Evolutionary conservation across 352 stramenopile species (phyloP), one percentile per base, ranked within the genome.

Genomic region (Phytophthora pinifolia): DNA sequence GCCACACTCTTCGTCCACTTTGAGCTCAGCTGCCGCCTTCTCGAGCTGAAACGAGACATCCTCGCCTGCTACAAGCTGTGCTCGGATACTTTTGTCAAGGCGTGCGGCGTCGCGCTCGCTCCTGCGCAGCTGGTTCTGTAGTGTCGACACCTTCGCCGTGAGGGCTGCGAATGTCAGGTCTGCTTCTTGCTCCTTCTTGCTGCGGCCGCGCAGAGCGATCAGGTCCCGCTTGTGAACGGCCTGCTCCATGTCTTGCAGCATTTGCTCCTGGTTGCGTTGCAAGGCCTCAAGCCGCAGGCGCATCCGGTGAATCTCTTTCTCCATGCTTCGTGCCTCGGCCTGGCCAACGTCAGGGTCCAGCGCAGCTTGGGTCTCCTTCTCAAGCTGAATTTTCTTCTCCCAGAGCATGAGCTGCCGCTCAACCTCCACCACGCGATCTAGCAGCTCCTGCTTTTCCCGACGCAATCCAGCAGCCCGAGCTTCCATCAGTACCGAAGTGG

Each of bases 221-320:
- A 96, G 70, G 54, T 98, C 93, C 31, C 91, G 85, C 49, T 98
- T 98, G 60, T 89, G 68, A 13, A 98, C 94, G 25, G 93, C 91
- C 47, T 91, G 72, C 67, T 98, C 92, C 92, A 98, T 98, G 44
- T 98, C 89, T 58, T 93, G 74, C 17, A 98, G 73, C 72, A 98
- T 94, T 34, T 91, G 70, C 64, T 98, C 92, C 69, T 98, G 93
- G 34, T 90, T 92, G 18, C 88, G 83, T 59, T 93, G 74, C 37
- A 98, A 82, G 1, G 75, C 79, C 32, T 97, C 92, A n/a, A 98
- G 76, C 2, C 89, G 77, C 46, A 98, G 62, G 17, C 88, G 83
- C 96, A 98, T 98, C 44, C 92, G 85, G 65, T 98, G 89, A 39
- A 98, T 98, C 71, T 98, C 94, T 47, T 96, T 96, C 64, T 98